Conservation (phyloP, 345 rosid species). For the Salix dunnii region DNA sequence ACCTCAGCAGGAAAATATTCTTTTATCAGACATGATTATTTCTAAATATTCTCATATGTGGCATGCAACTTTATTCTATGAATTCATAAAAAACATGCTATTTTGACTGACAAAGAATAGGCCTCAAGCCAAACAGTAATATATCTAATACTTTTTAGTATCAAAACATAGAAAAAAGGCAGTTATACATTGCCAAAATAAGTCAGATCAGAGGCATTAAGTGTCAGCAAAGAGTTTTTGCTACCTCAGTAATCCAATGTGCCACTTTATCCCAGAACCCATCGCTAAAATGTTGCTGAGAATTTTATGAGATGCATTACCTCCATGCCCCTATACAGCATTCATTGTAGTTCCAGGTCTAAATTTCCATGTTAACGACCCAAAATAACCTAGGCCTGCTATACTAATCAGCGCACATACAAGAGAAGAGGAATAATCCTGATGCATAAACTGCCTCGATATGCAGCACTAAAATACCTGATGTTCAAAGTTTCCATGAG, state of each 20-base stretch:
- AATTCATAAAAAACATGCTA: not conserved
- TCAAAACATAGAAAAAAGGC: not conserved
- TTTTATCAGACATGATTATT: not conserved
- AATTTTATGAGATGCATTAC: not conserved
- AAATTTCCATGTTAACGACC: not conserved
- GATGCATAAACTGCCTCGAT: not conserved
- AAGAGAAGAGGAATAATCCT: not conserved
- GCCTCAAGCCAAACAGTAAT: not conserved
- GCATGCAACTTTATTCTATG: not conserved
- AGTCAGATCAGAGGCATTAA: not conserved
- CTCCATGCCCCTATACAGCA: not conserved
- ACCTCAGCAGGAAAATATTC: not conserved
- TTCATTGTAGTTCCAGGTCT: not conserved
- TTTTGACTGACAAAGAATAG: not conserved
- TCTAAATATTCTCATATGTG: not conserved
- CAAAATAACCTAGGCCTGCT: not conserved
- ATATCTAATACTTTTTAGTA: not conserved
- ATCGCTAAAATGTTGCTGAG: not conserved
- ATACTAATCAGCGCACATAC: not conserved
- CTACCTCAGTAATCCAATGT: not conserved
- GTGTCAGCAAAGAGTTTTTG: not conserved
- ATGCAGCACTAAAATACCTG: not conserved
- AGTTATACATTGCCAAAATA: not conserved
- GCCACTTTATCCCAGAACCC: not conserved
- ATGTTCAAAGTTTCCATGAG: not conserved